Evolutionary conservation across 1,284 basidiomycete genomes (phyloP).

Genomic region (Ganoderma multipileum): DNA sequence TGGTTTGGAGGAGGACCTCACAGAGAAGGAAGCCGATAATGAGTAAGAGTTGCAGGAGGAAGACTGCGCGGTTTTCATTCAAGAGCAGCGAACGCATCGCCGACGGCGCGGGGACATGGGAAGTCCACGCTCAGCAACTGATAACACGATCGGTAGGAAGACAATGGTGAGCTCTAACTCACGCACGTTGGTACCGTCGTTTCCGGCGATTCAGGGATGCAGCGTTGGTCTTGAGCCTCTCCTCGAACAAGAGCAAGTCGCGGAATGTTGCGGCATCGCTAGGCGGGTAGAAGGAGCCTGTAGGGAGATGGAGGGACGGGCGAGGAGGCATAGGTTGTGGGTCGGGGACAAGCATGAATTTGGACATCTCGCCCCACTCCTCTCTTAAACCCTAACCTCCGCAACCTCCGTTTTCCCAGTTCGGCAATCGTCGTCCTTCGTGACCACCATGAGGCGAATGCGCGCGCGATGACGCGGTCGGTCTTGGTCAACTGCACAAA

Average conservation of each 20-base stretch:
- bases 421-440: conserved; percentile 3
- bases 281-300: conserved; percentile 57
- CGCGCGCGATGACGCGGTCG: not conserved
- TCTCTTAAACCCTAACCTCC: conserved; percentile 6
- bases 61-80: conserved; percentile 55
- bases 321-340: conserved; percentile 28
- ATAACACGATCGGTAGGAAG: conserved; percentile 12
- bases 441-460: not conserved
- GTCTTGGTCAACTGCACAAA: not conserved
- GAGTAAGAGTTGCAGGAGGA: conserved; percentile 73
- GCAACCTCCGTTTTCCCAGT: not conserved
- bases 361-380: not conserved
- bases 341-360: conserved; percentile 7
- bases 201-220: conserved; percentile 83
- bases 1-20: conserved; percentile 75
- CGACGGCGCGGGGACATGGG: conserved; percentile 1
- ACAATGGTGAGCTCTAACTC: conserved; percentile 15
- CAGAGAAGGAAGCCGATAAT: conserved; percentile 76
- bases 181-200: conserved; percentile 87
- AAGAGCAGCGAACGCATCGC: not conserved
- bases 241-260: conserved; percentile 94
- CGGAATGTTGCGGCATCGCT: conserved; percentile 82
- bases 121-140: conserved; percentile 13
- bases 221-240: conserved; percentile 94
- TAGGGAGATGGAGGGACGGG: conserved; percentile 19